A percentile compares a stretch with the other conserved stretches of the same genome.
phyloP scores from a whole-genome alignment of 306 rosid species.

The Amphicarpaea edgeworthii region DNA sequence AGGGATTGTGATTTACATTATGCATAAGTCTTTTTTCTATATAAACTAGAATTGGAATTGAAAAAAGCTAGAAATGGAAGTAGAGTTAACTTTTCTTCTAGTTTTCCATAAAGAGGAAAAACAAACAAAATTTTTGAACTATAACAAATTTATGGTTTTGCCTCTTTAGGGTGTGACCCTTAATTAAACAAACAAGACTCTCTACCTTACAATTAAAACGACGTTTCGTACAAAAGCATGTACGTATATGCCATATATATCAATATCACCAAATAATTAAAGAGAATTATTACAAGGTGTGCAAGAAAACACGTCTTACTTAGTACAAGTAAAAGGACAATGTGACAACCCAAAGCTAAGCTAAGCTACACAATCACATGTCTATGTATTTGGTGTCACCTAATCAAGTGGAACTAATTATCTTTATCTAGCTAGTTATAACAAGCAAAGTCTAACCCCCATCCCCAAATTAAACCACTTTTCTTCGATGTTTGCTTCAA shows the following conservation, averaged over 20 bases:
- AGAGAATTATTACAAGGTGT: background rate
- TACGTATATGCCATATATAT: background rate
- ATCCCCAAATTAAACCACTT: background rate
- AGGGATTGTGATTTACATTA: too few species aligned
- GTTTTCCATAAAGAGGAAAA: background rate
- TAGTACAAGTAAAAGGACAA: conserved; percentile 18
- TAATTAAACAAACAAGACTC: conserved; percentile 4
- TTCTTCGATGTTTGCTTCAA: conserved; percentile 12
- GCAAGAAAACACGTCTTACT: conserved; percentile 22
- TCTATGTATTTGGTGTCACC: conserved; percentile 23
- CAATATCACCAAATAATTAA: background rate
- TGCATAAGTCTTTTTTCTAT: too few species aligned
- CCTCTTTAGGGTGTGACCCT: background rate
- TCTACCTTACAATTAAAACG: conserved; percentile 8
- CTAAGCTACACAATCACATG: conserved; percentile 13
- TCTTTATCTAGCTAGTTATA: background rate
- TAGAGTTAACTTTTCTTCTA: too few species aligned
- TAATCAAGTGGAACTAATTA: conserved; percentile 8
- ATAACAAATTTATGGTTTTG: background rate
- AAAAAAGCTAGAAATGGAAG: too few species aligned
- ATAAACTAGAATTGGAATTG: too few species aligned
- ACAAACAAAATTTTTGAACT: background rate
- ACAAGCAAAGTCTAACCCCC: background rate
- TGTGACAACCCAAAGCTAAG: conserved; percentile 1
- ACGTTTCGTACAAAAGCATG: conserved; percentile 6